Base-by-base conservation (phyloP, 1,284 basidiomycete species). In the Hypsizygus ulmarius region DNA sequence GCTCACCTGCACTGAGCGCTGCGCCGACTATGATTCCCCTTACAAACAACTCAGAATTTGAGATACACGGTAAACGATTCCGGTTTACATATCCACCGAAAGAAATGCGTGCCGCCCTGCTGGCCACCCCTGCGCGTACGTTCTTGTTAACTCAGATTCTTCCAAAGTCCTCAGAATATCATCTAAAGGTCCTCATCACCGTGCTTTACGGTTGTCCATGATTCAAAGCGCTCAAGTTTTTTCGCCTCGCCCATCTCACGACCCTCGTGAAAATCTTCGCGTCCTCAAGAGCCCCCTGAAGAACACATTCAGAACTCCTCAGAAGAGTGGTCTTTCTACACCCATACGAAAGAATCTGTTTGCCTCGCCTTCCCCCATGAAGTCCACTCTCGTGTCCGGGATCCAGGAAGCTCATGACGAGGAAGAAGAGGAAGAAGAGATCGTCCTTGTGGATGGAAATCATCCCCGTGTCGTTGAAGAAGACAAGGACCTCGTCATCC, bases 211-310 rank as follows among this genome's bases (percentile, higher is more conserved):
- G 21, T 73, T 89, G 51, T 86, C 82, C 5, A 84, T 89, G 81
- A 86, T 89, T 36, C 73, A 80, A 28, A 81, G 80, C 48, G 83
- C 83, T 0, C 76, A 85, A 54, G 84, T 89, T 3, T 87, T 87
- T 62, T 78, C 79, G 1, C 86, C 84, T 0, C 62, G 77, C 6
- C 82, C 81, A 0, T 81, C 77, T 39, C 62, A 67, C 2, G 73
- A 84, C 58, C 80, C 82, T 1, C 63, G 70, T 32, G 80, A 81
- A 61, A 87, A 86, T 54, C 69, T 87, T 1, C 72, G 77, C 3
- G 68, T 84, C 34, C 70, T 86, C 3, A 74, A 82, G 60, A 79
- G 73, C 10, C 82, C 82, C 0, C 59, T 84, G 15, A 80, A 78
- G 47, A 75, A 76, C 49, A 64, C 71, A 7, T 68, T 70, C 51